Conservation (phyloP, 2,329 filamentous ascomycete genomes). For the Botryotinia convoluta region DNA sequence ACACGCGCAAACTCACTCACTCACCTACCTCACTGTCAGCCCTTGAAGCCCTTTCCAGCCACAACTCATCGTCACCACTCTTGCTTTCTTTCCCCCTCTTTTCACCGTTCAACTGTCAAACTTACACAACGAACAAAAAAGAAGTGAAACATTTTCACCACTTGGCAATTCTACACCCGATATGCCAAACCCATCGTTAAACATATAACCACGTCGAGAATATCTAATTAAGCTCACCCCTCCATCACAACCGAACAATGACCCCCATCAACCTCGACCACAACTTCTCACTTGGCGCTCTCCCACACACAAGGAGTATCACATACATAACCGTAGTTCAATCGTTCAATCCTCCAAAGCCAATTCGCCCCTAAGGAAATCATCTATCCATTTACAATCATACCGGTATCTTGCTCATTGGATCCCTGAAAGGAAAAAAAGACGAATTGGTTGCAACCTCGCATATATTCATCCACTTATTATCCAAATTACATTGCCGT, state of each 20-base stretch:
- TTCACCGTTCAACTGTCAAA: not conserved
- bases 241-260: not conserved
- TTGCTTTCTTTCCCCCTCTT: not conserved
- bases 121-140: not conserved
- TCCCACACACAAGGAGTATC: not conserved
- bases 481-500: conserved; percentile 3
- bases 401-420: not conserved
- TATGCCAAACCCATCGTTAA: not conserved
- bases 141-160: not conserved
- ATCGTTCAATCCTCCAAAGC: not conserved
- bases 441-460: not conserved
- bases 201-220: not conserved
- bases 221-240: not conserved
- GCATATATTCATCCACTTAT: not conserved
- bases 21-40: not conserved
- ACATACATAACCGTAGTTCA: not conserved
- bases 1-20: not conserved
- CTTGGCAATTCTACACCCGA: not conserved
- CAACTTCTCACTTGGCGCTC: not conserved
- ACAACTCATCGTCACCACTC: not conserved
- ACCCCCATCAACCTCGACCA: not conserved
- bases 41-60: not conserved
- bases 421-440: not conserved
- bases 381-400: not conserved
- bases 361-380: too few species aligned